phyloP scores from a whole-genome alignment of 1,284 basidiomycete species.

The Sanghuangporus sanghuang region DNA sequence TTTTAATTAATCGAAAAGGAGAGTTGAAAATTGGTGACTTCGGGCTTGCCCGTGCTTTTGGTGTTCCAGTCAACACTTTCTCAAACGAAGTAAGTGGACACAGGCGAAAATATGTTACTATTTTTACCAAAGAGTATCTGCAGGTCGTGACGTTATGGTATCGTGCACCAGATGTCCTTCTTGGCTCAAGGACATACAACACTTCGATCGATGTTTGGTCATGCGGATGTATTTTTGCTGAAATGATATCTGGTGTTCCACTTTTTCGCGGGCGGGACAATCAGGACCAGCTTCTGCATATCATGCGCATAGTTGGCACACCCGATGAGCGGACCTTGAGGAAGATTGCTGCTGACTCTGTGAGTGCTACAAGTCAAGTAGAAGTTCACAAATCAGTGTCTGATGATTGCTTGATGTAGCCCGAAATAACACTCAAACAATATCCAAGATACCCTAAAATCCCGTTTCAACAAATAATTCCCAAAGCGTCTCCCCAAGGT shows the following conservation, averaged over 20 bases:
- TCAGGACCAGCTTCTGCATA: slow-evolving; percentile 95
- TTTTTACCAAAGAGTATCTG: slow-evolving; percentile 12
- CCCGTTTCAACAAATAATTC: slow-evolving; percentile 83
- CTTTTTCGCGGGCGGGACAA: slow-evolving; percentile 98
- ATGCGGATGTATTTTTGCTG: slow-evolving; percentile 98
- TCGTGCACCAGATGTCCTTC: slow-evolving; percentile 95
- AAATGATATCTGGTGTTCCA: slow-evolving; percentile 97
- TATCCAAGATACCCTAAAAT: slow-evolving; percentile 92
- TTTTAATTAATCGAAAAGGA: slow-evolving; percentile 95
- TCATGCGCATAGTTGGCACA: slow-evolving; percentile 96
- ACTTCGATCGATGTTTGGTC: slow-evolving; percentile 99
- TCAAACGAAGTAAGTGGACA: slow-evolving; percentile 75
- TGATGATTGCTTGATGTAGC: slow-evolving; percentile 42
- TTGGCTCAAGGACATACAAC: slow-evolving; percentile 96
- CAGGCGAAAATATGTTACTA: not conserved
- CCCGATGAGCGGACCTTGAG: slow-evolving; percentile 87
- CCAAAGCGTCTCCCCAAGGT: slow-evolving; percentile 91
- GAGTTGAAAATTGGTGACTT: slow-evolving; percentile 98
- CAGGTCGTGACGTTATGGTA: slow-evolving; percentile 99
- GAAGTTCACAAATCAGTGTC: not conserved
- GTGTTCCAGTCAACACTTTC: slow-evolving; percentile 94
- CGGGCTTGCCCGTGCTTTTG: slow-evolving; percentile 91
- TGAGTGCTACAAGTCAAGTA: slow-evolving; percentile 35
- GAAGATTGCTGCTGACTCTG: slow-evolving; percentile 90
- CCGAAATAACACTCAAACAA: slow-evolving; percentile 85